Evolutionary conservation across 495 filamentous ascomycete genomes (phyloP), one percentile per base, ranked within the genome.

Genomic region (Hypoxylon subgilvum): DNA sequence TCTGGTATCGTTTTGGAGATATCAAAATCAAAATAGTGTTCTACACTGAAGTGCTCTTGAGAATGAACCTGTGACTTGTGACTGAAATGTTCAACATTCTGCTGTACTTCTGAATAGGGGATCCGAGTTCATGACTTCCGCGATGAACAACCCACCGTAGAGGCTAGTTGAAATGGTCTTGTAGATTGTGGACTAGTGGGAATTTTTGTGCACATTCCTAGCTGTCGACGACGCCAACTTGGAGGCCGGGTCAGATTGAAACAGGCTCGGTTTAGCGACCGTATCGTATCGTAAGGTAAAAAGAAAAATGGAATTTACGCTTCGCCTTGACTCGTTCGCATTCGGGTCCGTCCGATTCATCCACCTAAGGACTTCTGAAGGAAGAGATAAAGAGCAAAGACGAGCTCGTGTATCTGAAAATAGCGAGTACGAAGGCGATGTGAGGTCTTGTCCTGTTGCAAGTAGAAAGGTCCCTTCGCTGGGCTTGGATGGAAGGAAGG

Each of bases 1-100:
- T 50, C 52, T 55, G 51, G 53, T 54, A 64, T 64, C 17, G 44
- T 58, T 51, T 39, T 50, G 39, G 18, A 57, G 44, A 53, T 49
- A 57, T 14, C 42, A 58, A 45, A 44, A 54, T n/a, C n/a, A 53
- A 54, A 54, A 53, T 51, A 58, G 43, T 53, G 44, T 41, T 45
- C 38, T 64, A 47, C 36, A 63, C 41, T 43, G 34, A 49, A 38
- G 16, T 3, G 36, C n/a, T 42, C 34, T 30, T 47, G 41, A 23
- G 10, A 2, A 17, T 18, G 34, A 2, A 17, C 3, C 3, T 1
- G 9, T n/a, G n/a, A n/a, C n/a, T n/a, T n/a, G n/a, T n/a, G n/a
- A n/a, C n/a, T n/a, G n/a, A n/a, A n/a, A n/a, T n/a, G n/a, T n/a
- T n/a, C n/a, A n/a, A n/a, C n/a, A n/a, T n/a, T n/a, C n/a, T n/a